phyloP scores from a whole-genome alignment of 2,329 filamentous ascomycete species.

The Apiospora hydei region DNA sequence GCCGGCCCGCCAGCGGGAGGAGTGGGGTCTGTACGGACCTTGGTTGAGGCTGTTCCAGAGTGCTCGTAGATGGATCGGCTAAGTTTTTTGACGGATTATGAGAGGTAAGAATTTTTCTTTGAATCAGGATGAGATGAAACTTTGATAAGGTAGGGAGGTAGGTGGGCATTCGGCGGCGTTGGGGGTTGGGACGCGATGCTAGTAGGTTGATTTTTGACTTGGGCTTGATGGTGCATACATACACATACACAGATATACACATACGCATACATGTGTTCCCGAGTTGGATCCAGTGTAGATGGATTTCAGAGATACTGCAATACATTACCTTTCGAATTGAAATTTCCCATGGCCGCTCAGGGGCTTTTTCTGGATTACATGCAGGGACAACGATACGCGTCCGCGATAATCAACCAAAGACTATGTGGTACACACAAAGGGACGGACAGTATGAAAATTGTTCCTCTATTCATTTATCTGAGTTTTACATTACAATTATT shows the following conservation, averaged over 20 bases:
- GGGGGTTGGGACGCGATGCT: background rate
- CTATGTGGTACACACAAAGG: no score
- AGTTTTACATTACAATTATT: no score
- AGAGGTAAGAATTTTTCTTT: background rate
- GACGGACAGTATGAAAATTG: no score
- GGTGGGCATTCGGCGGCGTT: background rate
- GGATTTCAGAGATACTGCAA: no score
- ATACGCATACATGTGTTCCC: background rate
- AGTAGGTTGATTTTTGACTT: conserved; percentile 2
- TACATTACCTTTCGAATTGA: no score
- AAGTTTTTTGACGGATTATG: background rate
- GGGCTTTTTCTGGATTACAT: no score
- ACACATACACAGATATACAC: background rate
- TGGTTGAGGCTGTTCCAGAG: conserved; percentile 90
- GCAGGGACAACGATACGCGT: no score
- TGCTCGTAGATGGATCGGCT: conserved; percentile 86
- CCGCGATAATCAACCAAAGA: no score
- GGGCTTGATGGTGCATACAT: background rate
- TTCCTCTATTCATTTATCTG: no score
- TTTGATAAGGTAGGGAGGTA: background rate
- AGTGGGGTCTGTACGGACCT: conserved; percentile 83
- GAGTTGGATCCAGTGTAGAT: background rate
- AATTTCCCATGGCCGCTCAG: no score
- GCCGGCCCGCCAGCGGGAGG: conserved; percentile 61
- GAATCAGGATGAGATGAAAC: background rate